phyloP scores from a whole-genome alignment of 2,329 filamentous ascomycete species.

The Botrytis paeoniae region DNA sequence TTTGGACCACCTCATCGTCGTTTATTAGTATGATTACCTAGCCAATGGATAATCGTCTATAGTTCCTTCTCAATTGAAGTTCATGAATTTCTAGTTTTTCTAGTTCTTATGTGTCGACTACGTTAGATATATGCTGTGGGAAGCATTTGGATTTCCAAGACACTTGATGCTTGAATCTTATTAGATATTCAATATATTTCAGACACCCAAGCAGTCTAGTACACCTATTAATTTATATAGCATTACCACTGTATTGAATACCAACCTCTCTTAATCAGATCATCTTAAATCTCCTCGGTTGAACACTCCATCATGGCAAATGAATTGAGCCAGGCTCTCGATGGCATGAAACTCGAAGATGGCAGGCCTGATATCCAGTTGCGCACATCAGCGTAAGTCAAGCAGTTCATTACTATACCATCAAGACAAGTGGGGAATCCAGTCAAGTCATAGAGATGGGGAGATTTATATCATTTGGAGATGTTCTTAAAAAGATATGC shows the following conservation, averaged over 20 bases:
- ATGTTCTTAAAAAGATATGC: neutral
- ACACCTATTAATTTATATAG: neutral
- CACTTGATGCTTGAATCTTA: neutral
- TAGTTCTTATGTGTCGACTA: neutral
- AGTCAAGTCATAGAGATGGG: neutral
- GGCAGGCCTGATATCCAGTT: constrained; percentile 7
- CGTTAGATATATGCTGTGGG: neutral
- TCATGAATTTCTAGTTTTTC: neutral
- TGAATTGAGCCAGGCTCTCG: neutral
- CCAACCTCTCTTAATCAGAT: neutral
- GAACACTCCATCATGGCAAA: constrained; percentile 3
- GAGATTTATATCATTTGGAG: neutral
- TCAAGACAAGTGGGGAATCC: neutral
- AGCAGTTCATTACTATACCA: neutral
- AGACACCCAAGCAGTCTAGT: neutral
- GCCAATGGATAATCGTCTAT: neutral
- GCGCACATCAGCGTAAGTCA: constrained; percentile 16
- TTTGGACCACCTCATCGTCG: neutral
- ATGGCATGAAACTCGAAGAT: constrained; percentile 5
- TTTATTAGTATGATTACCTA: neutral
- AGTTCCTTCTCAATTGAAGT: neutral
- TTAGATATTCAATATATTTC: neutral
- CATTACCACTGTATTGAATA: neutral
- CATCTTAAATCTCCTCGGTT: neutral
- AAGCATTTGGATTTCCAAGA: neutral